These are phyloP conservation scores for Colletotrichum aenigma DNA, from an alignment of 2,329 filamentous ascomycete species.

Conservation along the genomic window DNA sequence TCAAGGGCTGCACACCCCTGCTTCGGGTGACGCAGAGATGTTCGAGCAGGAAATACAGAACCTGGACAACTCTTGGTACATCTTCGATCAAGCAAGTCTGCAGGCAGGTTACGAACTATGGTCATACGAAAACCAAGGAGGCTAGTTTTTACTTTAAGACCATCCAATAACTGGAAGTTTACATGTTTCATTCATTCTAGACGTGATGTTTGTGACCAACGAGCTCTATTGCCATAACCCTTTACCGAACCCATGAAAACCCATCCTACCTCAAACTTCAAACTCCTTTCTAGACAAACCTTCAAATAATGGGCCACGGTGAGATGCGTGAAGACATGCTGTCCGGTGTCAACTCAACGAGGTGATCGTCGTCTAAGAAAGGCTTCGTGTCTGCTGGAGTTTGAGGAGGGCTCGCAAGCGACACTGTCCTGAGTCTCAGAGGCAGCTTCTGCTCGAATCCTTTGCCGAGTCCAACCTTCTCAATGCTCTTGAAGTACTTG, in stretches of 20 bases:
- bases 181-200: neutral
- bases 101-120: slow-evolving; percentile 24
- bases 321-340: slow-evolving; percentile 23
- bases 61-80: slow-evolving; percentile 28
- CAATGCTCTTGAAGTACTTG: slow-evolving; percentile 63
- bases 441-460: slow-evolving; percentile 52
- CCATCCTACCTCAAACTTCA: neutral
- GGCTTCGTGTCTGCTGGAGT: slow-evolving; percentile 20
- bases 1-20: slow-evolving; percentile 27
- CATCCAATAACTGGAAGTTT: neutral
- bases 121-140: slow-evolving; percentile 11
- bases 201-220: neutral
- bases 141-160: neutral
- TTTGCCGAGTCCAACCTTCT: slow-evolving; percentile 53
- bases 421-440: slow-evolving; percentile 16
- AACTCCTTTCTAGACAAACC: fast-evolving
- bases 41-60: slow-evolving; percentile 14
- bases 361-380: neutral
- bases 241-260: neutral
- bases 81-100: slow-evolving; percentile 29
- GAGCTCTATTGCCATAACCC: neutral
- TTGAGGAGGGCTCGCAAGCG: slow-evolving; percentile 19
- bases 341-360: slow-evolving; percentile 21
- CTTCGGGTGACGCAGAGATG: slow-evolving; percentile 9
- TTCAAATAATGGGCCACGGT: slow-evolving; percentile 7